These are phyloP conservation scores for Proteromonas lacertae DNA, from an alignment of 352 stramenopile species.

Conservation along the genomic window DNA sequence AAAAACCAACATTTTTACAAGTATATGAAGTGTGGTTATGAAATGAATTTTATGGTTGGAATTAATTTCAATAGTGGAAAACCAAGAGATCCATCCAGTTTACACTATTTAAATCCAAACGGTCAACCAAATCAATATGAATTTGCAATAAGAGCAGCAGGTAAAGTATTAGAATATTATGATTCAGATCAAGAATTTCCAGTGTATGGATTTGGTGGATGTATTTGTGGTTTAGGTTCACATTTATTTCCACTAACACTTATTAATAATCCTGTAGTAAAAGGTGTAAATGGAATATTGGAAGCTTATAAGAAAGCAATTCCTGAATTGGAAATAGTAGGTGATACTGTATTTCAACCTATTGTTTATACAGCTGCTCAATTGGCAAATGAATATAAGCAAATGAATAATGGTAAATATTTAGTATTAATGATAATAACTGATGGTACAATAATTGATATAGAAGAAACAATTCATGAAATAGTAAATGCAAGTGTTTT, in stretches of 20 bases:
- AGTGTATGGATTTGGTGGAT: slow-evolving; percentile 13
- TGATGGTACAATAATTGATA: slow-evolving; percentile 42
- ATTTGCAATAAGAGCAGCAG: slow-evolving; percentile 8
- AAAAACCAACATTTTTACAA: too few species aligned
- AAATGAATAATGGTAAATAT: too few species aligned
- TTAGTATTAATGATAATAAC: slow-evolving; percentile 42
- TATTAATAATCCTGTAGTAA: too few species aligned
- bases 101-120: slow-evolving; percentile 11
- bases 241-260: slow-evolving; percentile 16
- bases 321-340: slow-evolving; percentile 7
- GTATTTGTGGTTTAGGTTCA: slow-evolving; percentile 10
- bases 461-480: slow-evolving; percentile 18
- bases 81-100: slow-evolving; percentile 9
- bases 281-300: slow-evolving; percentile 25
- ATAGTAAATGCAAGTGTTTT: slow-evolving; percentile 16
- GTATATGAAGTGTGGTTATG: slow-evolving; percentile 20
- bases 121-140: slow-evolving; percentile 10
- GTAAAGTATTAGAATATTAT: slow-evolving; percentile 14
- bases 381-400: too few species aligned
- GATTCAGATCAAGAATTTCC: slow-evolving; percentile 12
- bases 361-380: slow-evolving; percentile 7
- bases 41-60: slow-evolving; percentile 34
- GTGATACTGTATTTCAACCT: slow-evolving; percentile 14
- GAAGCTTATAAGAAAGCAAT: slow-evolving; percentile 13
- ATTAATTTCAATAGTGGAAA: slow-evolving; percentile 31